These are phyloP conservation scores for Boletus semigastroideus DNA, from an alignment of 1,284 basidiomycete genomes.

Conservation along the genomic window DNA sequence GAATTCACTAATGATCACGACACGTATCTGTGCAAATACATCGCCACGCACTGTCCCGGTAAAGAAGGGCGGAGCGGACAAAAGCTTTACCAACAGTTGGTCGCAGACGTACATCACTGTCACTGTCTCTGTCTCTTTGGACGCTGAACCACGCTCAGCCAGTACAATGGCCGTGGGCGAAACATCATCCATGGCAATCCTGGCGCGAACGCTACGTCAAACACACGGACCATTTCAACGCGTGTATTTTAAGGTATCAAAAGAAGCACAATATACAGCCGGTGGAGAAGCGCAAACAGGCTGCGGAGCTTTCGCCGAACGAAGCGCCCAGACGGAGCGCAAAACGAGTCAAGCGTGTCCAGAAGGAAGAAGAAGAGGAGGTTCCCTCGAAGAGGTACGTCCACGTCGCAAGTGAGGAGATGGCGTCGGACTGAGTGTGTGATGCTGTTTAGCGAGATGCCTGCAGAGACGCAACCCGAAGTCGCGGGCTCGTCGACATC, in stretches of 20 bases:
- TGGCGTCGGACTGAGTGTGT: neutral
- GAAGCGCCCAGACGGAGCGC: conserved; percentile 1
- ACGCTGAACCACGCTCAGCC: neutral
- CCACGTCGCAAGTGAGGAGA: neutral
- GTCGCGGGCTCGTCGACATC: neutral
- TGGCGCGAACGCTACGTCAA: conserved; percentile 56
- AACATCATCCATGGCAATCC: conserved; percentile 48
- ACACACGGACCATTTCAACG: conserved; percentile 42
- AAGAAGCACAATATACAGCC: conserved; percentile 1
- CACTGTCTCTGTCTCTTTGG: neutral
- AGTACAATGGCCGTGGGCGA: conserved; percentile 43
- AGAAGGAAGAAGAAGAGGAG: neutral
- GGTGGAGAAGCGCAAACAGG: conserved; percentile 3
- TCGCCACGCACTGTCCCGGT: conserved; percentile 24
- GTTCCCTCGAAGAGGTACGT: conserved; percentile 6
- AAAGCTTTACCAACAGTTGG: conserved; percentile 38
- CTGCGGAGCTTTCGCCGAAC: neutral
- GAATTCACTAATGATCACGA: conserved; percentile 21
- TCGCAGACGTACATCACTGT: conserved; percentile 32
- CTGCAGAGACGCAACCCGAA: no score
- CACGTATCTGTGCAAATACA: conserved; percentile 15
- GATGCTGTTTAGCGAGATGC: conserved; percentile 8
- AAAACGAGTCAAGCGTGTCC: conserved; percentile 17
- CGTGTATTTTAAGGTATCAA: conserved; percentile 35
- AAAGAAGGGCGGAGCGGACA: conserved; percentile 40